Evolutionary conservation across 352 stramenopile species (phyloP).

Genomic region (Phytophthora citrophthora): DNA sequence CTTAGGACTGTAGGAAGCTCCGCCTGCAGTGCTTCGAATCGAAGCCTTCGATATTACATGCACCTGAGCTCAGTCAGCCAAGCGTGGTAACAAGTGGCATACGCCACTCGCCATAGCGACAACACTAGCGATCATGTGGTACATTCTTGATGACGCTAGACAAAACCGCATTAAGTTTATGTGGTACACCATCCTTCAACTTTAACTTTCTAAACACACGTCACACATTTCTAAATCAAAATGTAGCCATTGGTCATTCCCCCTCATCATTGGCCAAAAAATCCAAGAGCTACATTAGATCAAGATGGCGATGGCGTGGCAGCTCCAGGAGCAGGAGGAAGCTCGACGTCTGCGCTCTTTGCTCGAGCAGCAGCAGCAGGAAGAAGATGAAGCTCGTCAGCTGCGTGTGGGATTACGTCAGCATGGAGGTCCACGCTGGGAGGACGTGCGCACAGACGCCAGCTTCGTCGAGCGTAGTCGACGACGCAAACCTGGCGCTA

Average conservation of each 20-base stretch:
- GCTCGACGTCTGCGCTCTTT: constrained; percentile 24
- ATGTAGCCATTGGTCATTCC: constrained; percentile 12
- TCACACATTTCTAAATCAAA: constrained; percentile 9
- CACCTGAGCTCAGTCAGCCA: no score
- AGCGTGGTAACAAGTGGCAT: no score
- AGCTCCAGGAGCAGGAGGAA: constrained; percentile 43
- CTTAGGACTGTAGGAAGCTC: no score
- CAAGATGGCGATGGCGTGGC: constrained; percentile 35
- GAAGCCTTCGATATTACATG: no score
- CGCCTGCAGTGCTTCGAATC: no score
- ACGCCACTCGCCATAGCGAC: no score
- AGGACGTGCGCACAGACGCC: constrained; percentile 58
- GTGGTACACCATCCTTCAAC: no score
- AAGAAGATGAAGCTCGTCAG: constrained; percentile 29
- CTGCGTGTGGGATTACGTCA: constrained; percentile 36
- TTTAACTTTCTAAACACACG: constrained; percentile 17
- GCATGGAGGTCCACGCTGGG: constrained; percentile 41
- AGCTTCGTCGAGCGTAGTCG: constrained; percentile 81
- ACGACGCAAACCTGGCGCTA: constrained; percentile 70
- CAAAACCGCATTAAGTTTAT: no score
- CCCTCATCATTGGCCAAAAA: constrained; percentile 24
- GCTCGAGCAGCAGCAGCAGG: constrained; percentile 29
- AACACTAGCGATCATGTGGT: no score
- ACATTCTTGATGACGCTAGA: no score
- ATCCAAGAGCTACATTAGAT: not conserved